Conservation (phyloP, 768 basidiomycete species). For the Trametes cingulata region DNA sequence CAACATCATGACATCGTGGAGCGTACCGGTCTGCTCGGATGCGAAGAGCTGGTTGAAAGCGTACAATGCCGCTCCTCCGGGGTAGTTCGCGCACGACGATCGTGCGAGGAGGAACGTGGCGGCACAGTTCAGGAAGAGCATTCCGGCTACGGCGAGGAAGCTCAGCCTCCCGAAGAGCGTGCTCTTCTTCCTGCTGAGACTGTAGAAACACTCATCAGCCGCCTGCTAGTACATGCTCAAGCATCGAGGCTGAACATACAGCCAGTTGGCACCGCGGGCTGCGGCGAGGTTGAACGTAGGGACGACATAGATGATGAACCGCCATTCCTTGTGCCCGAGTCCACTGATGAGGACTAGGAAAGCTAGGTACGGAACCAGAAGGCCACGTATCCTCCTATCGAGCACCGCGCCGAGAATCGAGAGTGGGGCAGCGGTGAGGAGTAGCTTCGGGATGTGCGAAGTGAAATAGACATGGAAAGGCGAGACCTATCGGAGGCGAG, state of each 20-base stretch:
- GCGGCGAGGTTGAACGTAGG: slow-evolving; percentile 82
- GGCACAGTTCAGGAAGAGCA: slow-evolving; percentile 54
- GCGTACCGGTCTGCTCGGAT: slow-evolving; percentile 34
- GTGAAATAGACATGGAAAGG: slow-evolving; percentile 69
- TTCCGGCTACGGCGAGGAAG: slow-evolving; percentile 45
- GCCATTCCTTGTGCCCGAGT: slow-evolving; percentile 96
- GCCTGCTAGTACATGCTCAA: not conserved
- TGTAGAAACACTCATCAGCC: slow-evolving; percentile 24
- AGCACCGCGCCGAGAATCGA: slow-evolving; percentile 50
- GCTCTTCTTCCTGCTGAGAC: slow-evolving; percentile 51
- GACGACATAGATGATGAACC: slow-evolving; percentile 88
- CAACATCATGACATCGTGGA: not conserved
- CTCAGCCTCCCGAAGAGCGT: slow-evolving; percentile 46
- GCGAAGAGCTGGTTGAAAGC: slow-evolving; percentile 57
- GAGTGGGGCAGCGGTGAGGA: slow-evolving; percentile 65
- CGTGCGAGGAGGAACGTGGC: slow-evolving; percentile 53
- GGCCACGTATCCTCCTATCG: slow-evolving; percentile 50
- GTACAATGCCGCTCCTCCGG: slow-evolving; percentile 76
- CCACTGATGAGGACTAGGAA: slow-evolving; percentile 69
- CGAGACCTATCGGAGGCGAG: slow-evolving; percentile 51
- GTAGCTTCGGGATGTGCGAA: slow-evolving; percentile 72
- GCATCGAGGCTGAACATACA: slow-evolving; percentile 49
- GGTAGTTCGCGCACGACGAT: slow-evolving; percentile 80
- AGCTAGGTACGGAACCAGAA: slow-evolving; percentile 51
- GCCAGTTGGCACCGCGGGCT: slow-evolving; percentile 57